Percentiles rank a stretch among this genome's conserved stretches.
These are phyloP conservation scores for Lachancea waltii DNA, from an alignment of 805 yeast genomes.

Conservation along the genomic window DNA sequence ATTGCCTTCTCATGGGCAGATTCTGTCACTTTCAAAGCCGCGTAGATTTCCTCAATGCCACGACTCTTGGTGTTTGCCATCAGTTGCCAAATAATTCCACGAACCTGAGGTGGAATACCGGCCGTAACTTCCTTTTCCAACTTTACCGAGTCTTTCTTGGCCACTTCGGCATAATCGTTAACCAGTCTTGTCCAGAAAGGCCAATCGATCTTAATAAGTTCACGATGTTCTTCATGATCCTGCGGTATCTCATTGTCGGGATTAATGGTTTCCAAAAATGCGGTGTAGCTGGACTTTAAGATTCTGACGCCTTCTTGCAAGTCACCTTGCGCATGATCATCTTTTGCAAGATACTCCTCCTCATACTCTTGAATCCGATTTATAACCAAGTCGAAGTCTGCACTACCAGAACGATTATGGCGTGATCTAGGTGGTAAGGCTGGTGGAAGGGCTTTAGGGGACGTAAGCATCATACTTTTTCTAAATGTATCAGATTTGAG, in stretches of 20 bases:
- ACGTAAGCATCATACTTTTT: constrained; percentile 21
- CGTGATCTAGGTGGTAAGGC: constrained; percentile 15
- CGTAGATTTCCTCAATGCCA: constrained; percentile 32
- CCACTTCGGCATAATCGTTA: constrained; percentile 65
- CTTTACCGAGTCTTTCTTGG: constrained; percentile 51
- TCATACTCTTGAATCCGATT: constrained; percentile 53
- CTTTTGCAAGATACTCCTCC: constrained; percentile 43
- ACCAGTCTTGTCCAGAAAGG: constrained; percentile 84
- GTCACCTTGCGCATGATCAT: constrained; percentile 47
- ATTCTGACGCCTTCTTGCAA: constrained; percentile 42
- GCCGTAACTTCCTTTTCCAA: constrained; percentile 55
- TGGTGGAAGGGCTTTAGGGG: constrained; percentile 14
- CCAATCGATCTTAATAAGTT: constrained; percentile 53
- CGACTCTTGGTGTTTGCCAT: constrained; percentile 72
- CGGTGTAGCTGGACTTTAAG: constrained; percentile 32
- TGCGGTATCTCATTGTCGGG: constrained; percentile 8
- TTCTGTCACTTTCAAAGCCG: constrained; percentile 42
- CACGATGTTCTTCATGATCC: constrained; percentile 19
- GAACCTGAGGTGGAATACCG: constrained; percentile 79
- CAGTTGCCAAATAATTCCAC: constrained; percentile 92
- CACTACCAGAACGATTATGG: constrained; percentile 23
- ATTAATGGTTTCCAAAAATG: constrained; percentile 15
- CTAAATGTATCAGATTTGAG: constrained; percentile 25
- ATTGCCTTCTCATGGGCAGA: constrained; percentile 71
- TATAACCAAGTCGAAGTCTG: constrained; percentile 53